These are phyloP conservation scores for Gynostemma pentaphyllum DNA, from an alignment of 306 rosid species.

Conservation along the genomic window DNA sequence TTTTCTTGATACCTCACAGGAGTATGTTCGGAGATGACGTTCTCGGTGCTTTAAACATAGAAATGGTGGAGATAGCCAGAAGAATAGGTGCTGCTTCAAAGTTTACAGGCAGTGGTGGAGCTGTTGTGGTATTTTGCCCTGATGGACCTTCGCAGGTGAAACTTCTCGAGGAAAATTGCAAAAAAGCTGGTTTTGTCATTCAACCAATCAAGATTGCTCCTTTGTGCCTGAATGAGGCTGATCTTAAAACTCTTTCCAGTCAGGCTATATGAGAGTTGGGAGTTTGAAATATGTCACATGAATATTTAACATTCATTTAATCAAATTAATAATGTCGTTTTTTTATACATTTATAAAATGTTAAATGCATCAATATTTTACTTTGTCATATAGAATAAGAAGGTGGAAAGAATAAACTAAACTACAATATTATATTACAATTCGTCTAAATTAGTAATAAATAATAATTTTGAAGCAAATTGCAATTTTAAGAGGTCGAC, in stretches of 20 bases:
- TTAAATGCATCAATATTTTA: background rate
- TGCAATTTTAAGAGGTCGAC: no score
- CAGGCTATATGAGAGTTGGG: background rate
- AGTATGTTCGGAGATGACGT: conserved; percentile 83
- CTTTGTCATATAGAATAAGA: background rate
- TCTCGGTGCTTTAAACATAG: conserved; percentile 63
- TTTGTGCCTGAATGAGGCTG: conserved; percentile 51
- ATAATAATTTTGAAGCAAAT: no score
- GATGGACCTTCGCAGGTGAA: conserved; percentile 60
- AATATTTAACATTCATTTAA: background rate
- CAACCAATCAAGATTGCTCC: conserved; percentile 39
- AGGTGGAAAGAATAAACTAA: no score
- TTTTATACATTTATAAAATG: no score
- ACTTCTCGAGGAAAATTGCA: conserved; percentile 60
- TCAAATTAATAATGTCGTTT: background rate
- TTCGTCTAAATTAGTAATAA: no score
- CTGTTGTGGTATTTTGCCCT: conserved; percentile 75
- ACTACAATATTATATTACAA: no score
- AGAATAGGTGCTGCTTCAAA: conserved; percentile 86
- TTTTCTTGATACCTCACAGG: conserved; percentile 21
- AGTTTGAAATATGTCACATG: background rate
- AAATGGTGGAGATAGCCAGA: conserved; percentile 86
- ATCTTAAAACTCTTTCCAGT: conserved; percentile 30
- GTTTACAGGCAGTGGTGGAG: conserved; percentile 98
- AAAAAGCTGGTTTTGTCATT: conserved; percentile 50